Evolutionary conservation across 208 protist genomes (phyloP).

Genomic region (Tritrichomonas foetus): DNA sequence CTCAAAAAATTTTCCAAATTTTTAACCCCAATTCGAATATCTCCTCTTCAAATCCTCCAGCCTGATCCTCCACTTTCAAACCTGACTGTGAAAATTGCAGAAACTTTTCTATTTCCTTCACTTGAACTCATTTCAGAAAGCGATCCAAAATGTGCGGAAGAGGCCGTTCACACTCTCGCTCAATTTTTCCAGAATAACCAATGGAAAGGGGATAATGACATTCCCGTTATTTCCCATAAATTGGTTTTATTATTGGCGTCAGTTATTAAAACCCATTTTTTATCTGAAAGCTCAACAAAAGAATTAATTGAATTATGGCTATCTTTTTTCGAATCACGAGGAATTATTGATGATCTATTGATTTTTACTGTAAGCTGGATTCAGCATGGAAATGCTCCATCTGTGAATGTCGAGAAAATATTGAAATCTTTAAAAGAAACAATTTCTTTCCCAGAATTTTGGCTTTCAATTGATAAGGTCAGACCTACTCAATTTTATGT

Average conservation of each 20-base stretch:
- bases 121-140: neutral
- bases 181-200: neutral
- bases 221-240: neutral
- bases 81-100: neutral
- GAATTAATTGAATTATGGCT: neutral
- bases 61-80: neutral
- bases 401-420: neutral
- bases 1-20: neutral
- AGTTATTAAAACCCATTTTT: no score
- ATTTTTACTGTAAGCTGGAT: neutral
- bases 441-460: neutral
- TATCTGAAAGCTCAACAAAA: neutral
- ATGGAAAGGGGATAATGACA: slow-evolving; percentile 25
- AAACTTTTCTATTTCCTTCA: neutral
- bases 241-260: neutral
- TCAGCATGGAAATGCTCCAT: neutral
- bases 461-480: neutral
- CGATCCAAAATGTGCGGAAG: neutral
- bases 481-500: neutral
- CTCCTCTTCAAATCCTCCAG: neutral
- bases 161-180: neutral
- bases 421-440: neutral
- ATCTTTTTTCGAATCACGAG: neutral
- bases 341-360: neutral
- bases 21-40: neutral